Evolutionary conservation across 768 basidiomycete species (phyloP), one percentile per base, ranked within the genome.

Genomic region (Hypholoma fasciculare): DNA sequence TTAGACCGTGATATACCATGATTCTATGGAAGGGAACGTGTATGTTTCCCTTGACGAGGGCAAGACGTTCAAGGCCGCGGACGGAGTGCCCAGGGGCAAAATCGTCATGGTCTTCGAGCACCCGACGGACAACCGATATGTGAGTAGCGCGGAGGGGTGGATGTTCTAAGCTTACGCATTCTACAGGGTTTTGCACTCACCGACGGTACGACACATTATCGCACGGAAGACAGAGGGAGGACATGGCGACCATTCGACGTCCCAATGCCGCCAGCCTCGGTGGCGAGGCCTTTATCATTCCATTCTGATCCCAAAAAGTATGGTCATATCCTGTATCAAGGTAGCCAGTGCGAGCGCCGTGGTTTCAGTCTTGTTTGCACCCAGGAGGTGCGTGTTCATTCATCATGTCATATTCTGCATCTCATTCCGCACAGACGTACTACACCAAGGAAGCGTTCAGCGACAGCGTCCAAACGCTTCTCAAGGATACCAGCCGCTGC

Each of bases 1-100:
- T 19, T 52, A 82, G 82, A 66, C 71, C 58, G 89, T 87, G n/a
- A 76, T 96, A 49, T 94, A 90, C 65, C 92, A 94, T 66, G 95
- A 98, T 72, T 71, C 83, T 2, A 63, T 82, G 43, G 78, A 81
- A 13, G 84, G 89, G 11, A 80, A 85, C 61, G 78, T 98, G 8
- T 85, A 85, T 65, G 81, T 96, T 14, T 96, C 95, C 3, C 77
- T 79, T 14, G 85, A 98, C 67, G 97, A 99, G 75, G 97, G 97
- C 52, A 94, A 88, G 73, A 69, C 75, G 0, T 87, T 83, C 75
- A 79, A 78, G 7, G 74, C 70, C 23, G 82, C 79, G 16, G 74
- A 78, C 0, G 82, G 72, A 37, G 79, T 90, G 54, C 83, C 80
- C 0, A 57, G 64, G 54, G 90, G 88, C 16, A 75, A 81, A 48